phyloP scores from a whole-genome alignment of 805 yeast species.

The Hagleromyces aurorensis region DNA sequence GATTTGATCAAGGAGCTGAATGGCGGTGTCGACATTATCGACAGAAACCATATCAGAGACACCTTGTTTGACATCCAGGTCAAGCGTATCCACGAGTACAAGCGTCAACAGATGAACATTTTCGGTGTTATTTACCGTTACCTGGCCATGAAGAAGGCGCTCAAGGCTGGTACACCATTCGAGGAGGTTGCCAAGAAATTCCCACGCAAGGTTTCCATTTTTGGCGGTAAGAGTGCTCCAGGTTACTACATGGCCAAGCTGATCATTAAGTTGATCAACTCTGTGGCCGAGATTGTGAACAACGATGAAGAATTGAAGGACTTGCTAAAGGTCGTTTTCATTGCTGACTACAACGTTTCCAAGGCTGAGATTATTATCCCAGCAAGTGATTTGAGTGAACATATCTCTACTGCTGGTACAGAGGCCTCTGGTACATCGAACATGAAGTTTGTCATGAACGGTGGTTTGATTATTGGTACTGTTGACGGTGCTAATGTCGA shows the following conservation, averaged over 20 bases:
- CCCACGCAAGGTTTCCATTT: conserved; percentile 68
- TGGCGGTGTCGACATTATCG: conserved; percentile 45
- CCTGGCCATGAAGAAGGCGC: conserved; percentile 54
- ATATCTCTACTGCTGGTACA: conserved; percentile 94
- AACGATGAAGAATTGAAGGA: conserved; percentile 67
- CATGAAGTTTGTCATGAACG: conserved; percentile 91
- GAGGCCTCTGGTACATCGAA: conserved; percentile 95
- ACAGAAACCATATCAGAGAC: conserved; percentile 46
- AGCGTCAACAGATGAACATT: conserved; percentile 88
- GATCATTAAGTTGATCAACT: conserved; percentile 75
- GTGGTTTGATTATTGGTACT: conserved; percentile 90
- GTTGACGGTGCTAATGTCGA: conserved; percentile 97
- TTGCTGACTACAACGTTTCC: conserved; percentile 90
- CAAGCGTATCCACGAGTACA: conserved; percentile 91
- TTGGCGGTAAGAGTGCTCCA: conserved; percentile 98
- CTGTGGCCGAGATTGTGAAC: conserved; percentile 76
- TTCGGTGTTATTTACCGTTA: conserved; percentile 85
- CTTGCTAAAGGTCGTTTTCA: conserved; percentile 74
- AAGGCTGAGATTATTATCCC: conserved; percentile 89
- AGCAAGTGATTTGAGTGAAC: conserved; percentile 86
- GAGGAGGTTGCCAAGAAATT: conserved; percentile 52
- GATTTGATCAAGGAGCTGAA: conserved; percentile 55
- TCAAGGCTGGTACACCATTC: conserved; percentile 38
- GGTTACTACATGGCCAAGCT: conserved; percentile 94
- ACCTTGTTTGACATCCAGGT: conserved; percentile 88